A percentile compares a stretch with the other conserved stretches of the same genome.
Evolutionary conservation across 805 yeast species (phyloP).

Genomic region (Myxozyma melibiosi): DNA sequence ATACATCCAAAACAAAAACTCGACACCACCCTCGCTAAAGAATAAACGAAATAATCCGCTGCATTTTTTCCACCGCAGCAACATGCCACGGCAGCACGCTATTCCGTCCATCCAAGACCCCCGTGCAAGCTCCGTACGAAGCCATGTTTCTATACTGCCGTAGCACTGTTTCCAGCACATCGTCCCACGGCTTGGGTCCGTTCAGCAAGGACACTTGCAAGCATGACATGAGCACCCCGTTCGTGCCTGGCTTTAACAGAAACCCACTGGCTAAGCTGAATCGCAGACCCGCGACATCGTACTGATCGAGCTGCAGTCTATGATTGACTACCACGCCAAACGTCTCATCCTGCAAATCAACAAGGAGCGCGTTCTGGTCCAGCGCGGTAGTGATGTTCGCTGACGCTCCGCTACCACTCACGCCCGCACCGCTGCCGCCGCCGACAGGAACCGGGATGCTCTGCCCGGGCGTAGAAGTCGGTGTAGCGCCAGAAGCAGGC

Average conservation of each 20-base stretch:
- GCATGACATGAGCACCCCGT: slow-evolving; percentile 19
- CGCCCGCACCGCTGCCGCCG: slow-evolving; percentile 3
- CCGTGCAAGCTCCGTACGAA: slow-evolving; percentile 41
- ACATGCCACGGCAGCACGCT: slow-evolving; percentile 47
- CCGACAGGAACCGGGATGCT: slow-evolving; percentile 9
- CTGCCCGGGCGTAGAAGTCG: slow-evolving; percentile 25
- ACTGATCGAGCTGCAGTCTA: slow-evolving; percentile 12
- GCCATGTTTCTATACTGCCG: slow-evolving; percentile 45
- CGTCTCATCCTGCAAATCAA: slow-evolving; percentile 40
- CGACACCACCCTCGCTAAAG: background rate
- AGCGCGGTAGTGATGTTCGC: slow-evolving; percentile 5
- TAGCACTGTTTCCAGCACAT: slow-evolving; percentile 40
- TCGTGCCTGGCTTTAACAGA: slow-evolving; percentile 25
- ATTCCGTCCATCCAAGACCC: slow-evolving; percentile 39
- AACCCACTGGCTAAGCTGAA: slow-evolving; percentile 30
- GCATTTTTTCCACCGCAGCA: slow-evolving; percentile 42
- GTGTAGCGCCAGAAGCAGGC: slow-evolving; percentile 25
- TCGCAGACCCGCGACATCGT: slow-evolving; percentile 18
- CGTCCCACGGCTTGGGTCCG: slow-evolving; percentile 32
- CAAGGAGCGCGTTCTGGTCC: slow-evolving; percentile 35
- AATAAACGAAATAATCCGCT: slow-evolving; percentile 23
- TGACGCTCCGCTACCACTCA: background rate
- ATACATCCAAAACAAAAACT: background rate
- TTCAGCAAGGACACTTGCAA: slow-evolving; percentile 37
- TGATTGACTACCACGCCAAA: slow-evolving; percentile 38